Percentiles rank a stretch among this genome's conserved stretches.
phyloP scores from a whole-genome alignment of 192 early-diverging fungal species.

The Neocallimastix lanati region DNA sequence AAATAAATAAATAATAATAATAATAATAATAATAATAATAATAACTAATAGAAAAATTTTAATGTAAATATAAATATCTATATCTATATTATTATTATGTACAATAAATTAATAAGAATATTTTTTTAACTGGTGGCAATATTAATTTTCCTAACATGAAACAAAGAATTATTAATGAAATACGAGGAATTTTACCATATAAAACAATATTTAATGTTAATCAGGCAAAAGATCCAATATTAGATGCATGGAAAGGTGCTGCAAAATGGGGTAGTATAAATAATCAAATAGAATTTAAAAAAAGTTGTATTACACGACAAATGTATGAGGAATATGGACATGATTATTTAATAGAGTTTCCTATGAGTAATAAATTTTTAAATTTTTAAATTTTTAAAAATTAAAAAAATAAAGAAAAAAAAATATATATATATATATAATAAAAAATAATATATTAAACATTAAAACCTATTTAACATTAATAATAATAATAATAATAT shows the following conservation, averaged over 20 bases:
- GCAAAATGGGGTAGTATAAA: constrained; percentile 32
- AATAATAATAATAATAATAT: too few species aligned
- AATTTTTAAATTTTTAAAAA: too few species aligned
- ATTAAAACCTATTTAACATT: too few species aligned
- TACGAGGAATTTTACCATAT: constrained; percentile 44
- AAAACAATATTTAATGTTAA: constrained; percentile 28
- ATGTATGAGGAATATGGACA: constrained; percentile 72
- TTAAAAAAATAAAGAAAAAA: too few species aligned
- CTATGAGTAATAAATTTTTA: constrained; percentile 38
- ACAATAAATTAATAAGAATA: constrained; percentile 15
- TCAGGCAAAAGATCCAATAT: constrained; percentile 45
- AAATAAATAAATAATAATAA: too few species aligned
- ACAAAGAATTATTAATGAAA: constrained; percentile 37
- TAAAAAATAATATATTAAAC: too few species aligned
- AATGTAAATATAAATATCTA: too few species aligned
- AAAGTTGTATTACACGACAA: constrained; percentile 34
- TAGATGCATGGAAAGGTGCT: constrained; percentile 76
- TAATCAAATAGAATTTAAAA: constrained; percentile 6
- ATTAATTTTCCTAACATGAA: constrained; percentile 41
- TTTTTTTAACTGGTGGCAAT: constrained; percentile 67
- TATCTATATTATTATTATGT: neutral
- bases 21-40: too few species aligned
- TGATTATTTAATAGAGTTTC: constrained; percentile 71
- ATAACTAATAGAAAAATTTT: too few species aligned
- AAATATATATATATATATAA: too few species aligned